These are phyloP conservation scores for Suillus subalutaceus DNA, from an alignment of 768 basidiomycete genomes.

Conservation along the genomic window DNA sequence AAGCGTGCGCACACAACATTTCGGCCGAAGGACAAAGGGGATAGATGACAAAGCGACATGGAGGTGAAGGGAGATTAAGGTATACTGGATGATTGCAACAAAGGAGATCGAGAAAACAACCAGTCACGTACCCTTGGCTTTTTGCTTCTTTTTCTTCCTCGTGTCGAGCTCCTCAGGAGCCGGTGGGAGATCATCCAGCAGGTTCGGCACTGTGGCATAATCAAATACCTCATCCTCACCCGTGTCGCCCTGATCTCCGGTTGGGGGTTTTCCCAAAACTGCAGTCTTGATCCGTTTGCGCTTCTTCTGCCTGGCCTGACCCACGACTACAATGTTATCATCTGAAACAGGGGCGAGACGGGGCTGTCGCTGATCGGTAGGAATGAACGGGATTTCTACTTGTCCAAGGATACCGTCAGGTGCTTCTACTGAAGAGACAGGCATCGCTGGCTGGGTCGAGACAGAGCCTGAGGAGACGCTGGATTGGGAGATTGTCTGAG, in stretches of 20 bases:
- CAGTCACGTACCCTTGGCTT: slow-evolving; percentile 41
- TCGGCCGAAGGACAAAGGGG: slow-evolving; percentile 15
- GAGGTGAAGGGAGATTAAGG: background rate
- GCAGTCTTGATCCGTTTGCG: slow-evolving; percentile 53
- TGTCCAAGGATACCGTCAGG: slow-evolving; percentile 27
- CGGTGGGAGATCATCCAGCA: slow-evolving; percentile 60
- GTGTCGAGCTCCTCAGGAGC: slow-evolving; percentile 33
- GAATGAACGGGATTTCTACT: slow-evolving; percentile 80
- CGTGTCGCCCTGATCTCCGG: slow-evolving; percentile 22
- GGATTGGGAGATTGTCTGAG: background rate
- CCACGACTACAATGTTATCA: slow-evolving; percentile 75
- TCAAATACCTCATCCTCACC: slow-evolving; percentile 57
- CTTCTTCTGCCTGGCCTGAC: slow-evolving; percentile 65
- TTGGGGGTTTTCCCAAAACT: slow-evolving; percentile 14
- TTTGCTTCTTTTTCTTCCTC: slow-evolving; percentile 54
- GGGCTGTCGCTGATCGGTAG: slow-evolving; percentile 56
- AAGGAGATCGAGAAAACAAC: background rate
- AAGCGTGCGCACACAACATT: slow-evolving; percentile 3
- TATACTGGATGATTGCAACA: background rate
- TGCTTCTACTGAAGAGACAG: background rate
- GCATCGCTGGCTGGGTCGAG: background rate
- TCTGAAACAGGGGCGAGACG: slow-evolving; percentile 38
- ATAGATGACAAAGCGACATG: background rate
- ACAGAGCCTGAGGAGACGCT: background rate
- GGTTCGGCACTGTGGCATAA: slow-evolving; percentile 68